phyloP scores from a whole-genome alignment of 2,329 filamentous ascomycete species.

The Cyphellophora europaea region DNA sequence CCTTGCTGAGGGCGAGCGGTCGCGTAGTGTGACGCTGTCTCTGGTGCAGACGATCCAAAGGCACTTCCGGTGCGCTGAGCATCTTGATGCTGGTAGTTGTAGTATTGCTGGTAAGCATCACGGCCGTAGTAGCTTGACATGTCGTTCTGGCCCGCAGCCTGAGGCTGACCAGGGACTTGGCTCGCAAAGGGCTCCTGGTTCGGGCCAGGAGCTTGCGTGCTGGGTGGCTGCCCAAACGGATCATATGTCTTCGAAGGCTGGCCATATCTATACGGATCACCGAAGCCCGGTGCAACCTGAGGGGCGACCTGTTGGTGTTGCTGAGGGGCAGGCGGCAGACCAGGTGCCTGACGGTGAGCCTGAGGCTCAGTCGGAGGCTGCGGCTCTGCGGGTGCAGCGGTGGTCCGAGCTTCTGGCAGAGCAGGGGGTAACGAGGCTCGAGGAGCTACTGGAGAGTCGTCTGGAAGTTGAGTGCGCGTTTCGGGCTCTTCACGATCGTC shows the following conservation, averaged over 20 bases:
- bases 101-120: conserved; percentile 67
- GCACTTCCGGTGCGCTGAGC: conserved; percentile 68
- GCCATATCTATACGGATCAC: conserved; percentile 39
- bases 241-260: conserved; percentile 73
- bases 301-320: conserved; percentile 31
- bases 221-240: conserved; percentile 69
- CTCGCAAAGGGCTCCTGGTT: conserved; percentile 47
- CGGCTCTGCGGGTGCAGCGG: conserved; percentile 16
- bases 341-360: conserved; percentile 47
- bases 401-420: conserved; percentile 35
- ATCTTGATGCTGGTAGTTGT: conserved; percentile 64
- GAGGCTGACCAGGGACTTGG: conserved; percentile 50
- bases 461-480: conserved; percentile 84
- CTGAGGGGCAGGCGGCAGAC: conserved; percentile 51
- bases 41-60: conserved; percentile 54
- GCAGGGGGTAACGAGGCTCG: conserved; percentile 78
- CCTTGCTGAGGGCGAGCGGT: conserved; percentile 68
- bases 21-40: conserved; percentile 51
- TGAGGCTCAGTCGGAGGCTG: conserved; percentile 20
- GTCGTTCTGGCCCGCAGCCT: conserved; percentile 57
- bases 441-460: conserved; percentile 82
- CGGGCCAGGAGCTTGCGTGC: conserved; percentile 51
- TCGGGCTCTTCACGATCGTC: conserved; percentile 92
- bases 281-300: conserved; percentile 34
- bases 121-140: conserved; percentile 75